Evolutionary conservation across 2,329 filamentous ascomycete genomes (phyloP).

Genomic region (Trichoderma sp.): DNA sequence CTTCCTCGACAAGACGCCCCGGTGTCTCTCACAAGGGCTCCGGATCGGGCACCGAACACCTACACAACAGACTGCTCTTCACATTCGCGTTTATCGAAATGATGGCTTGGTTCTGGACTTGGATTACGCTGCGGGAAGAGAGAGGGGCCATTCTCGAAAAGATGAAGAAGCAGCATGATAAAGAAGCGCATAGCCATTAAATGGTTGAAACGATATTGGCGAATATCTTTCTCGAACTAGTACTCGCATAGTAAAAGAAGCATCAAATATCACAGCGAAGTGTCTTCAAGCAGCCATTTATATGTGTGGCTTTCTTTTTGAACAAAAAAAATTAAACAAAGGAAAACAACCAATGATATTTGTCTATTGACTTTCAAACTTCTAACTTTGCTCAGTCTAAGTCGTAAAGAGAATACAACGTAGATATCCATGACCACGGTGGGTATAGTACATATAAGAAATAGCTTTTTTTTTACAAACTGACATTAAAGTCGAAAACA

Average conservation of each 20-base stretch:
- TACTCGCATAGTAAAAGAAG: neutral
- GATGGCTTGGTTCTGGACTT: slow-evolving; percentile 85
- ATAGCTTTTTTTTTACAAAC: slow-evolving; percentile 14
- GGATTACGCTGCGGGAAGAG: slow-evolving; percentile 72
- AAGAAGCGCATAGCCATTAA: slow-evolving; percentile 16
- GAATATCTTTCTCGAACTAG: neutral
- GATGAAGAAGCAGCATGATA: slow-evolving; percentile 40
- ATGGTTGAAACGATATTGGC: neutral
- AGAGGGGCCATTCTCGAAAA: slow-evolving; percentile 46
- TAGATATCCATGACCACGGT: slow-evolving; percentile 27
- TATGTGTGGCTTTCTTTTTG: neutral
- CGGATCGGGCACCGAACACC: slow-evolving; percentile 62
- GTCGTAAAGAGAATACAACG: slow-evolving; percentile 17
- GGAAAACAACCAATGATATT: neutral
- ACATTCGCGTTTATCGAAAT: slow-evolving; percentile 84
- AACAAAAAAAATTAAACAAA: neutral
- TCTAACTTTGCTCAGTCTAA: slow-evolving; percentile 27
- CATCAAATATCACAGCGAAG: neutral
- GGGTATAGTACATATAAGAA: slow-evolving; percentile 26
- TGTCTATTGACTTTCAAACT: slow-evolving; percentile 14
- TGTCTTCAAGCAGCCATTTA: neutral
- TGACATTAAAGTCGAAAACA: neutral
- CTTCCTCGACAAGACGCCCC: slow-evolving; percentile 38
- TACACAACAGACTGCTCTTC: slow-evolving; percentile 86
- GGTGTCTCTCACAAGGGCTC: slow-evolving; percentile 34